Conservation (phyloP, 306 rosid species). For the Potentilla sterilis region DNA sequence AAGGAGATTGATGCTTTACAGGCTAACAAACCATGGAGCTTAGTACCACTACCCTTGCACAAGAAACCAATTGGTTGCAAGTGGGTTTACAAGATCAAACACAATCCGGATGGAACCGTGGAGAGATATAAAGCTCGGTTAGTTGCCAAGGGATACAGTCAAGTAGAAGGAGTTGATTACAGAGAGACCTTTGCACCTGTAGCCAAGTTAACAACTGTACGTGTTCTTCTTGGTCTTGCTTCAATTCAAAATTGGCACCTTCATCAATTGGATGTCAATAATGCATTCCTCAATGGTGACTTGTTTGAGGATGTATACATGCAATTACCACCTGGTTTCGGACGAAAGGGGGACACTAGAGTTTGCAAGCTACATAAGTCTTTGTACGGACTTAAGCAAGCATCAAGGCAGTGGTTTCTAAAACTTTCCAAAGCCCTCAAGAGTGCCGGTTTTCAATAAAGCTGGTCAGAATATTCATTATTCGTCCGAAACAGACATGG, state of each 20-base stretch:
- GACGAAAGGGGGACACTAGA: background rate
- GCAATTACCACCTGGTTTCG: background rate
- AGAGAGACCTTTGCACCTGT: background rate
- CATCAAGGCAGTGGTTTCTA: background rate
- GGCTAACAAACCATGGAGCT: background rate
- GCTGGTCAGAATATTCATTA: background rate
- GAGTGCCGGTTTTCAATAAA: background rate
- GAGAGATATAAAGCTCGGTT: background rate
- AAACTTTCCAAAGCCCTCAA: background rate
- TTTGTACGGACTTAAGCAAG: background rate
- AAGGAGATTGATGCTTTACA: background rate
- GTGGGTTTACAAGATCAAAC: constrained; percentile 2
- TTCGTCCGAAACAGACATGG: background rate
- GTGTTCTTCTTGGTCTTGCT: background rate
- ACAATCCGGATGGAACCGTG: background rate
- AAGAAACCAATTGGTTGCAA: background rate
- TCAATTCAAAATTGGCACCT: background rate
- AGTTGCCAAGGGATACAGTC: background rate
- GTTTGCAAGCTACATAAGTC: background rate
- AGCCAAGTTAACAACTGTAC: background rate
- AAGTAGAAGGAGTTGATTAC: background rate
- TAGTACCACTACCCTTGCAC: background rate
- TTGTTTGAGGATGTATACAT: background rate
- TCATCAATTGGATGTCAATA: background rate
- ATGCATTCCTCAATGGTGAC: background rate